phyloP scores from a whole-genome alignment of 2,329 filamentous ascomycete species.

The Corinectria fuckeliana region DNA sequence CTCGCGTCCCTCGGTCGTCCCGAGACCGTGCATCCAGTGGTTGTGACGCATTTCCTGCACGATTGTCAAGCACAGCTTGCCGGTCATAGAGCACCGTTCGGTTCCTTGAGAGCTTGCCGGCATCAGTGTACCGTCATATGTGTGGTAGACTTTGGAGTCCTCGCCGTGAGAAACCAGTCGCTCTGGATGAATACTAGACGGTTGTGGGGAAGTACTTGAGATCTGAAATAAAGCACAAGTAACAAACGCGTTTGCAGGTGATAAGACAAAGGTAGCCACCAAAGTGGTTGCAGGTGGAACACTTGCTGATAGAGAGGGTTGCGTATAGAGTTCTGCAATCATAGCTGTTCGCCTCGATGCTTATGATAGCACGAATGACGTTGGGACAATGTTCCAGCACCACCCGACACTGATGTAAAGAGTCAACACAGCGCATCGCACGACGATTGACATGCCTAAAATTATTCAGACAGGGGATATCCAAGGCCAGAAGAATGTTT shows the following conservation, averaged over 20 bases:
- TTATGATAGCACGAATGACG: no score
- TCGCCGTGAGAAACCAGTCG: background rate
- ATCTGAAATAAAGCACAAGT: constrained; percentile 43
- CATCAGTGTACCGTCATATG: constrained; percentile 1
- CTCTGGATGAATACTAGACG: background rate
- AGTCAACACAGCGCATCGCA: no score
- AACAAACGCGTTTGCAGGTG: constrained; percentile 44
- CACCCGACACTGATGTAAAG: no score
- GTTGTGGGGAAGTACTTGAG: constrained; percentile 39
- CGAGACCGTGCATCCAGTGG: background rate
- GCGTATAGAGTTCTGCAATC: constrained; percentile 42
- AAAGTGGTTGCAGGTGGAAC: constrained; percentile 45
- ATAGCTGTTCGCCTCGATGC: constrained; percentile 40
- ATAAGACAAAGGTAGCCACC: constrained; percentile 30
- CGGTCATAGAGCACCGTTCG: constrained; percentile 8
- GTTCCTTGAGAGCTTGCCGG: background rate
- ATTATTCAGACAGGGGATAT: constrained; percentile 41
- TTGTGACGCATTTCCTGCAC: background rate
- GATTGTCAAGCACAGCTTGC: background rate
- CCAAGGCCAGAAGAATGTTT: constrained; percentile 38
- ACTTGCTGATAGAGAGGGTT: constrained; percentile 41
- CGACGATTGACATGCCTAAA: no score
- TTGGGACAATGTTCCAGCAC: no score
- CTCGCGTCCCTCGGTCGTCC: background rate
- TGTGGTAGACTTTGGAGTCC: background rate